phyloP scores from a whole-genome alignment of 192 early-diverging fungal genomes.

The Chytriomyces sp. region DNA sequence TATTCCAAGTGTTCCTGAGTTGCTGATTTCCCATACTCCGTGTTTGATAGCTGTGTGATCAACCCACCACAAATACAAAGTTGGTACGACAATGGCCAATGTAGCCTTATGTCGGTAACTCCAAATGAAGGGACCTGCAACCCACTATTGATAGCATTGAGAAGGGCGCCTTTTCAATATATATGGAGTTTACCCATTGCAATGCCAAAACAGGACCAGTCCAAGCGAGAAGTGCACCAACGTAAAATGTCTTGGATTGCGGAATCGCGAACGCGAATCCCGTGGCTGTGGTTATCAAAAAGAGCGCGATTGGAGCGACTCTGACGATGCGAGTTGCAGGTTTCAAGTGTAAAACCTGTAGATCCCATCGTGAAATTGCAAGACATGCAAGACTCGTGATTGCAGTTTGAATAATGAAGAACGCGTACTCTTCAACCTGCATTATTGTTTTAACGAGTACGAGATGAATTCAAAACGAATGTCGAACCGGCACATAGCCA shows the following conservation, averaged over 20 bases:
- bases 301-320: not conserved
- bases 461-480: not conserved
- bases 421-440: constrained; percentile 58
- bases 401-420: constrained; percentile 58
- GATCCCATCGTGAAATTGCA: constrained; percentile 9
- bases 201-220: constrained; percentile 49
- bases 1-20: constrained; percentile 39
- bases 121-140: constrained; percentile 49
- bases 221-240: constrained; percentile 51
- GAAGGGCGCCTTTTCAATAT: not conserved
- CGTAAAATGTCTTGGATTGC: constrained; percentile 44
- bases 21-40: constrained; percentile 53
- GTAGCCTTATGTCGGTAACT: constrained; percentile 21
- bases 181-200: constrained; percentile 40
- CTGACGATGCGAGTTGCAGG: not conserved
- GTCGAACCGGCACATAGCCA: constrained; percentile 52
- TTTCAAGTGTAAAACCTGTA: constrained; percentile 19
- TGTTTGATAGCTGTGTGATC: constrained; percentile 47
- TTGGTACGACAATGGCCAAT: constrained; percentile 38
- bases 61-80: constrained; percentile 51
- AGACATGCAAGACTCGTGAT: constrained; percentile 39
- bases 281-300: not conserved
- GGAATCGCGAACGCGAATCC: constrained; percentile 37
- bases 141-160: constrained; percentile 10
- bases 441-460: not conserved